phyloP scores from a whole-genome alignment of 2,329 filamentous ascomycete species.

The Alternaria sp. region DNA sequence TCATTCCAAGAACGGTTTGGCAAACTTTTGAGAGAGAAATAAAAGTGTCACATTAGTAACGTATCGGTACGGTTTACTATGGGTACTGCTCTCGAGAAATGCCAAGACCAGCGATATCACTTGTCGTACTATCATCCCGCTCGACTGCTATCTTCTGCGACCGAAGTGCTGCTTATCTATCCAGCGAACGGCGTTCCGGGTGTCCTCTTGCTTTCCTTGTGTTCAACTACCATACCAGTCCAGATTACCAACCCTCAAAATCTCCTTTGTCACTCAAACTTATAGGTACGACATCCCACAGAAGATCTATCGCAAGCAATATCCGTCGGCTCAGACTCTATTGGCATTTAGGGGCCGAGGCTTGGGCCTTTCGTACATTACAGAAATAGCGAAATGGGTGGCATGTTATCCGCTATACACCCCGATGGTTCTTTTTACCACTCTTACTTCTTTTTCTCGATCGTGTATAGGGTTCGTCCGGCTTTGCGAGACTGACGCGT shows the following conservation, averaged over 20 bases:
- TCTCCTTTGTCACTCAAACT: background rate
- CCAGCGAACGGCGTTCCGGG: conserved; percentile 11
- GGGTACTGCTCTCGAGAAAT: conserved; percentile 2
- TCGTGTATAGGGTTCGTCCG: background rate
- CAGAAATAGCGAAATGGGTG: no score
- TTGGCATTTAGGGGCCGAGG: background rate
- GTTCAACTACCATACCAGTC: background rate
- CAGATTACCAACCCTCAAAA: background rate
- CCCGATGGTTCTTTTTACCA: no score
- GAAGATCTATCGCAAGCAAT: background rate
- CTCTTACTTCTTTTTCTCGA: background rate
- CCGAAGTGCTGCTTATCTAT: conserved; percentile 4
- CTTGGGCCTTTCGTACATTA: no score
- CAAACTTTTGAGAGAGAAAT: conserved; percentile 69
- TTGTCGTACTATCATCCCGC: background rate
- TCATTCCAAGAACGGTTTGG: conserved; percentile 92
- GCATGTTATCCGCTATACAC: no score
- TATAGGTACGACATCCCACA: background rate
- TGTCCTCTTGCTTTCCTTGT: conserved; percentile 5
- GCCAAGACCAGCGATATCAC: conserved; percentile 1
- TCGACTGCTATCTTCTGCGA: background rate
- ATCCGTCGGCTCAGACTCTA: background rate
- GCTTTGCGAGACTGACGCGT: background rate
- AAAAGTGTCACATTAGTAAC: no score
- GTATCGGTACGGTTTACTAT: background rate